Conservation (phyloP, 2,329 filamentous ascomycete genomes). For the Rasamsonia emersonii region DNA sequence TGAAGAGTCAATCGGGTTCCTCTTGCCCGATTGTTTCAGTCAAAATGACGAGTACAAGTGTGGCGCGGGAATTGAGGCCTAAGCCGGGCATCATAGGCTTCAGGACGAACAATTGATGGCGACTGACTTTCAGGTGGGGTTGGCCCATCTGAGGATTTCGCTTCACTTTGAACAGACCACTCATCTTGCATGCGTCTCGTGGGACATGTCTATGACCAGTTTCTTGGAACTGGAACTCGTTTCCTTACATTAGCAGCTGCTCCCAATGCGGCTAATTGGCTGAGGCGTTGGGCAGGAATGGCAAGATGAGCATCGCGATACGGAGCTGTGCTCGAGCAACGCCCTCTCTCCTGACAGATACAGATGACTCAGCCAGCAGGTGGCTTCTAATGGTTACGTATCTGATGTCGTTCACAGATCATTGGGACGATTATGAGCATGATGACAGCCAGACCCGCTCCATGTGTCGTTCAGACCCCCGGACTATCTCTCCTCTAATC, state of each 20-base stretch:
- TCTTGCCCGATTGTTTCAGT: too few species aligned
- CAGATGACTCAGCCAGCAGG: slow-evolving; percentile 1
- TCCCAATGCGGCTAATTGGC: slow-evolving; percentile 4
- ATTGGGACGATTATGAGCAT: too few species aligned
- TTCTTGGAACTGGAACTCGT: slow-evolving; percentile 6
- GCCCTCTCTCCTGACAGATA: neutral
- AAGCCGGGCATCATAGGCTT: slow-evolving; percentile 6
- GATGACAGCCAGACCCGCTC: too few species aligned
- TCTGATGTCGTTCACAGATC: neutral
- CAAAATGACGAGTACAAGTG: too few species aligned
- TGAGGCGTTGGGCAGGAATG: slow-evolving; percentile 10
- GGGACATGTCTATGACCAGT: slow-evolving; percentile 7
- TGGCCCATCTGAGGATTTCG: slow-evolving; percentile 7
- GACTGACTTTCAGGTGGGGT: slow-evolving; percentile 5
- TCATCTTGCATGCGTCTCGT: slow-evolving; percentile 4
- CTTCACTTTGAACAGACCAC: slow-evolving; percentile 10
- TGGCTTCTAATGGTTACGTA: neutral
- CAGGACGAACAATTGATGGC: neutral
- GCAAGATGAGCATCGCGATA: neutral
- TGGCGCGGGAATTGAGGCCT: too few species aligned
- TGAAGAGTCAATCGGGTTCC: too few species aligned
- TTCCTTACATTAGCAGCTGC: slow-evolving; percentile 6
- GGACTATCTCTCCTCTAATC: too few species aligned
- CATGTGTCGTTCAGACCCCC: too few species aligned
- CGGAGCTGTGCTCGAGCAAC: too few species aligned